phyloP scores from a whole-genome alignment of 2,329 filamentous ascomycete genomes.

The Chaetomium sp. region DNA sequence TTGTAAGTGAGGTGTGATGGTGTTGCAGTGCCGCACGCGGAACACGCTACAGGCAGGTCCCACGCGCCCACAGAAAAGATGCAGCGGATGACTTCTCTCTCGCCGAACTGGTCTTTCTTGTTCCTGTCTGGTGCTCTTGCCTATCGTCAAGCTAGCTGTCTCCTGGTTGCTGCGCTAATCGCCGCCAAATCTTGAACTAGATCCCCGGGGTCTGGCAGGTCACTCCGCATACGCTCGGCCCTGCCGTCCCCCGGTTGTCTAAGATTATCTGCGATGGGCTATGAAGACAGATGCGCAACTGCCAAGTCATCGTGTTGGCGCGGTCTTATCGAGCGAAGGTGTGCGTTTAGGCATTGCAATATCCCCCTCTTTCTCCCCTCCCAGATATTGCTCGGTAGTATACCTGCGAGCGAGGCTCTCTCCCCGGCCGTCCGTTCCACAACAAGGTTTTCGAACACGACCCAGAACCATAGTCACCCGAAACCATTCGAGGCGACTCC shows the following conservation, averaged over 20 bases:
- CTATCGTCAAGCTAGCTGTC: constrained; percentile 66
- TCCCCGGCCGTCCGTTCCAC: constrained; percentile 3
- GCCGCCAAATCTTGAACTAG: constrained; percentile 44
- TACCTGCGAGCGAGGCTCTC: background rate
- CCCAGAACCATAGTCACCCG: background rate
- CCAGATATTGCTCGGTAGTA: constrained; percentile 1
- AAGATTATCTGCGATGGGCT: constrained; percentile 39
- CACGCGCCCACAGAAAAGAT: constrained; percentile 32
- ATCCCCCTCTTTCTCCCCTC: constrained; percentile 18
- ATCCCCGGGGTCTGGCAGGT: constrained; percentile 22
- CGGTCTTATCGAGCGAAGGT: constrained; percentile 15
- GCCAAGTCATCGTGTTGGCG: constrained; percentile 26
- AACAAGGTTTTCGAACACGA: constrained; percentile 6
- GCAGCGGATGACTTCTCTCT: constrained; percentile 31
- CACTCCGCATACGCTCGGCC: background rate
- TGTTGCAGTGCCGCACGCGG: constrained; percentile 12
- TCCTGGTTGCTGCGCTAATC: constrained; percentile 42
- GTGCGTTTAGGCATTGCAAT: constrained; percentile 15
- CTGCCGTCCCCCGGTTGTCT: constrained; percentile 29
- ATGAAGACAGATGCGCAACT: constrained; percentile 30
- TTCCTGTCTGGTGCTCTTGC: constrained; percentile 43
- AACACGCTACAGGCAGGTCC: constrained; percentile 32
- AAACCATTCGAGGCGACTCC: background rate
- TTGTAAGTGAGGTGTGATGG: too few species aligned
- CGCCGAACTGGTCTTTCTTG: constrained; percentile 23